Evolutionary conservation across 2,329 filamentous ascomycete species (phyloP), one percentile per base, ranked within the genome.

Genomic region (Thielaviopsis populi): DNA sequence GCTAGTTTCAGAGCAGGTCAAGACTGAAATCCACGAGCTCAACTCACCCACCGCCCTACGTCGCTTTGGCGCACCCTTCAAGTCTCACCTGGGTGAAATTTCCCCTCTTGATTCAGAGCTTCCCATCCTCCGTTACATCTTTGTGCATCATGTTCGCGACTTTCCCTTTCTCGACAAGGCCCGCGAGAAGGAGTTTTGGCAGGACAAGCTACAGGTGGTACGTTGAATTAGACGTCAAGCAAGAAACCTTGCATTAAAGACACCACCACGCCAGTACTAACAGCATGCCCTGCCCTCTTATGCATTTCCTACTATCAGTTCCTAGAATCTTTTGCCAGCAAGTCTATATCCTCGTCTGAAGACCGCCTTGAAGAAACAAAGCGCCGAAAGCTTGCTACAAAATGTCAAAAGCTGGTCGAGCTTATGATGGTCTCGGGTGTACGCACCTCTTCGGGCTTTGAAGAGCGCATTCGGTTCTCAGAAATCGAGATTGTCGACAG

Each of bases 371-470:
- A 99, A 75, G 91, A 96, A 75, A 97, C 94, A 10, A 99, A 99
- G 78, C 83, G 94, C 65, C 82, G 86, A 68, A 99, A 99, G 74
- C 77, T 99, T 68, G 92, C 94, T 2, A 80, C 86, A 69, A 99
- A 99, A 80, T 90, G 89, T 59, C 87, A 94, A 73, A 99, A 99
- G 77, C 78, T 99, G 65, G 89, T 99, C 11, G 94, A 99, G 78
- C 79, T 99, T 67, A 99, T 99, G 94, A 96, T 99, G 91, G 94
- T 99, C 8, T 97, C 92, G 7, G 94, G 94, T 43, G 87, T 99
- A 65, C 89, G 89, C 41, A 99, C 94, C 0, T 91, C 94, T 3
- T 96, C 91, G 3, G 94, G 94, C 1, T 99, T 97, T 72, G 94
- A 99, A 75, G 94, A 99, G 77, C 84, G 94, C 65, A 96, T 99